Base-by-base conservation (phyloP, 139 green algal genomes). In the Chlorella sorokiniana region DNA sequence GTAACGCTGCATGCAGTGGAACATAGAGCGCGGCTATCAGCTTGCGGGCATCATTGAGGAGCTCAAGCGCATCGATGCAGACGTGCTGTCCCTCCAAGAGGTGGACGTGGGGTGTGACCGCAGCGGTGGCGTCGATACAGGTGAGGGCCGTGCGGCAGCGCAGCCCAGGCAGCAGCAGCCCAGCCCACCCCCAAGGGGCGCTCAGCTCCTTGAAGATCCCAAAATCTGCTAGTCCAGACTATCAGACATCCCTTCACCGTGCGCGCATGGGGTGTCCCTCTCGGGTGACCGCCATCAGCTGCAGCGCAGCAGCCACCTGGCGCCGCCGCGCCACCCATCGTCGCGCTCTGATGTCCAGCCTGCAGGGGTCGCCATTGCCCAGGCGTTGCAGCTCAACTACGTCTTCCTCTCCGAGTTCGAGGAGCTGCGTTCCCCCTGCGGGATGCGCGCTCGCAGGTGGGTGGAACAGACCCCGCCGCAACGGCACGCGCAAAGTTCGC, bases 11-110 rank as follows among this genome's bases (percentile, higher is more conserved):
- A 31, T 89, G 68, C 86, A 94, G 75, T 96, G 92, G 92, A 96
- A 96, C 81, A 93, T 96, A n/a, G 94, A 98, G 85, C 85, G 94
- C 0, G 94, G 94, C 16, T 97, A 97, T 77, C 84, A 98, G 87
- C 88, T 98, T 40, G 62, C 85, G 8, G 84, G 85, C 0, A 85
- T 98, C 23, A 91, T 97, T 31, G 67, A 86, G 48, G 89, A 95
- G 85, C 82, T 98, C 29, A 69, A 83, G 40, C 16, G 42, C 1
- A 38, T 95, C 0, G 83, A 97, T 75, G 93, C 93, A 8, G 93
- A 96, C 61, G 79, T 96, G 18, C 85, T 96, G 8, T 86, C 88
- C 4, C 73, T 97, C 37, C 93, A 96, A 78, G 93, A 97, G 82
- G 87, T 97, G 6, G 94, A 97, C 78, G 88, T 95, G 31, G 91